A percentile compares a stretch with the other conserved stretches of the same genome.
These are phyloP conservation scores for button mushroom (Agaricus bisporus) DNA, from an alignment of 768 basidiomycete species.

Conservation along the genomic window DNA sequence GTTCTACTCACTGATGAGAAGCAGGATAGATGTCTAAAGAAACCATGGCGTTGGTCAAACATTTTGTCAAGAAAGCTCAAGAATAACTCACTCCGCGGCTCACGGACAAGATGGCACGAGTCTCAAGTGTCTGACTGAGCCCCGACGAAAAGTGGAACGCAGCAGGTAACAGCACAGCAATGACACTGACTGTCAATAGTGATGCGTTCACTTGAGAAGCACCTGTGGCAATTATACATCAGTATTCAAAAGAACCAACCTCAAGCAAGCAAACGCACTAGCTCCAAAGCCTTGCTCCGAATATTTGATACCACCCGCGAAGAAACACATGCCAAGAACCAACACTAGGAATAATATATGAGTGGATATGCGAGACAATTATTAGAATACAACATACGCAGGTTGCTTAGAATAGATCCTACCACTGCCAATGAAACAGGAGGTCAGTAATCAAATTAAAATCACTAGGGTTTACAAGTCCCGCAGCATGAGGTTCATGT, in stretches of 20 bases:
- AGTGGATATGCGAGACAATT: too few species aligned
- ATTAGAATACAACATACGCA: slow-evolving; percentile 41
- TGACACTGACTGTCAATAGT: slow-evolving; percentile 70
- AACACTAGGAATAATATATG: slow-evolving; percentile 40
- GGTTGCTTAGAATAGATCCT: slow-evolving; percentile 83
- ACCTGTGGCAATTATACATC: slow-evolving; percentile 17
- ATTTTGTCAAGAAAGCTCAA: not conserved
- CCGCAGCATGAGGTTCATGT: not conserved
- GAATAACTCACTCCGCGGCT: slow-evolving; percentile 61
- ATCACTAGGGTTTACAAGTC: not conserved
- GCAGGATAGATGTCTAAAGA: slow-evolving; percentile 73
- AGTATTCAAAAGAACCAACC: not conserved
- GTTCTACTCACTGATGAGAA: slow-evolving; percentile 57
- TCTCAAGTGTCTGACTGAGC: slow-evolving; percentile 23
- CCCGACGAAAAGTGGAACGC: slow-evolving; percentile 62
- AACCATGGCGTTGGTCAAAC: too few species aligned
- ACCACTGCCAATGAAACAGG: slow-evolving; percentile 45
- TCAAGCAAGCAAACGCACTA: slow-evolving; percentile 46
- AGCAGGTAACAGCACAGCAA: slow-evolving; percentile 72
- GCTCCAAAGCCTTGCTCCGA: slow-evolving; percentile 76
- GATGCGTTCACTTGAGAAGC: slow-evolving; percentile 73
- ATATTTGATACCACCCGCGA: slow-evolving; percentile 73
- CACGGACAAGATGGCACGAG: slow-evolving; percentile 49
- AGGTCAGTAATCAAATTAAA: slow-evolving; percentile 11
- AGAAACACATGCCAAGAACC: slow-evolving; percentile 88